Evolutionary conservation across 2,329 filamentous ascomycete species (phyloP).

Genomic region (Taxawa tesnikishii): DNA sequence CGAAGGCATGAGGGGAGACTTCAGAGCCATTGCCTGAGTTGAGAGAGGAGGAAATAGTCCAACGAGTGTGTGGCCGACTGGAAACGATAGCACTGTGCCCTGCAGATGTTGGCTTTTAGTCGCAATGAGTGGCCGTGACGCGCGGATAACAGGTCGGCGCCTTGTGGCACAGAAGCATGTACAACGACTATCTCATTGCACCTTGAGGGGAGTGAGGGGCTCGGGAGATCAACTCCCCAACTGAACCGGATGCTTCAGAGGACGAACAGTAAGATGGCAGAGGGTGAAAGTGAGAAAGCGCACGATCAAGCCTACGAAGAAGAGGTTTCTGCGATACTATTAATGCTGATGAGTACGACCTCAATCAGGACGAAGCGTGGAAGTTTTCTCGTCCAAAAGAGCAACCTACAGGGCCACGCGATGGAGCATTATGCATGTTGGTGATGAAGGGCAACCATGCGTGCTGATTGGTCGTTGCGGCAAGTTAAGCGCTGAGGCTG

Average conservation of each 20-base stretch:
- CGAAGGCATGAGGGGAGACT: conserved; percentile 32
- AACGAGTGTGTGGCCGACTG: background rate
- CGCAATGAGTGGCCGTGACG: background rate
- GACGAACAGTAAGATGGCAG: background rate
- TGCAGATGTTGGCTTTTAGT: background rate
- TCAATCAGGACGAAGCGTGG: background rate
- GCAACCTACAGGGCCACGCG: background rate
- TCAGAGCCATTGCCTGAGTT: conserved; percentile 3
- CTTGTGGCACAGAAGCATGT: no score
- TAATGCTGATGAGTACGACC: background rate
- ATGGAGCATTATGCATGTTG: background rate
- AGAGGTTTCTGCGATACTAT: background rate
- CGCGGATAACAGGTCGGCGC: background rate
- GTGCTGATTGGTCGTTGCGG: background rate
- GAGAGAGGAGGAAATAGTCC: background rate
- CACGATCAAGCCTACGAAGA: background rate
- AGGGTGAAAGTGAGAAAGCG: background rate
- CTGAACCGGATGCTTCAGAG: background rate
- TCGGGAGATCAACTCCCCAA: background rate
- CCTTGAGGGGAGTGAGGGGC: background rate
- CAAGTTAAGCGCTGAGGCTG: background rate
- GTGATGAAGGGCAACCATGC: no score
- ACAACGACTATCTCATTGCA: no score
- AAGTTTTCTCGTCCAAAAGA: no score
- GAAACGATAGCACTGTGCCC: background rate